These are phyloP conservation scores for Yamadazyma diddensiae DNA, from an alignment of 1,139 yeast genomes.

Conservation along the genomic window DNA sequence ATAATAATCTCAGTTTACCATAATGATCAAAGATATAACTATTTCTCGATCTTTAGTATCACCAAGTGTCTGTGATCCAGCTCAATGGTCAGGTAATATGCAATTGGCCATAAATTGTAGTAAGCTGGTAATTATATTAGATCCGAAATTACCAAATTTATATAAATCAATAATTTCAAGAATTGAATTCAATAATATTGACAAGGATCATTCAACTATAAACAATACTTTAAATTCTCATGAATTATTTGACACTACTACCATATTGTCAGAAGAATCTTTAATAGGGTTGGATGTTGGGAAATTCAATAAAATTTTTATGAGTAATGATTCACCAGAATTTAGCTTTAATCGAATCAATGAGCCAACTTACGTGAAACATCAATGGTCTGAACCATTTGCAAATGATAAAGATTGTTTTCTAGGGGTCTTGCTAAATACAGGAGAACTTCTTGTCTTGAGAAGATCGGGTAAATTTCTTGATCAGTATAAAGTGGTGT, in stretches of 20 bases:
- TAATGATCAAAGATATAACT: slow-evolving; percentile 13
- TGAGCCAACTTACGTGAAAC: slow-evolving; percentile 35
- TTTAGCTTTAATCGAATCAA: slow-evolving; percentile 28
- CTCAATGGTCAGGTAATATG: slow-evolving; percentile 36
- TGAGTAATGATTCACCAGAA: slow-evolving; percentile 28
- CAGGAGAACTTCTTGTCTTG: slow-evolving; percentile 38
- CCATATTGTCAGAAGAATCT: slow-evolving; percentile 28
- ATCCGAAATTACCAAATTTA: slow-evolving; percentile 39
- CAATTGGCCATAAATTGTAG: slow-evolving; percentile 40
- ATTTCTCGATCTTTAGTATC: slow-evolving; percentile 11
- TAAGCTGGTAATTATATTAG: slow-evolving; percentile 31
- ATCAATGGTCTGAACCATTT: slow-evolving; percentile 33
- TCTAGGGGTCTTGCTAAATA: slow-evolving; percentile 35
- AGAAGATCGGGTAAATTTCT: slow-evolving; percentile 23
- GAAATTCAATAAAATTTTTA: slow-evolving; percentile 23
- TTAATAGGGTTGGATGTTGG: slow-evolving; percentile 29
- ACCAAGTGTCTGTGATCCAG: slow-evolving; percentile 22
- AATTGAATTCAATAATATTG: slow-evolving; percentile 4
- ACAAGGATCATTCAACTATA: slow-evolving; percentile 3
- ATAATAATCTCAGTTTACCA: no score
- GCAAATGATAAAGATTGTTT: slow-evolving; percentile 25
- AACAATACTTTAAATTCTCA: slow-evolving; percentile 24
- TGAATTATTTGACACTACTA: slow-evolving; percentile 26
- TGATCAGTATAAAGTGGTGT: slow-evolving; percentile 23
- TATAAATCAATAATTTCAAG: slow-evolving; percentile 24